A percentile compares a stretch with the other conserved stretches of the same genome.
phyloP scores from a whole-genome alignment of 2,329 filamentous ascomycete genomes.

The Dendryphion nanum region DNA sequence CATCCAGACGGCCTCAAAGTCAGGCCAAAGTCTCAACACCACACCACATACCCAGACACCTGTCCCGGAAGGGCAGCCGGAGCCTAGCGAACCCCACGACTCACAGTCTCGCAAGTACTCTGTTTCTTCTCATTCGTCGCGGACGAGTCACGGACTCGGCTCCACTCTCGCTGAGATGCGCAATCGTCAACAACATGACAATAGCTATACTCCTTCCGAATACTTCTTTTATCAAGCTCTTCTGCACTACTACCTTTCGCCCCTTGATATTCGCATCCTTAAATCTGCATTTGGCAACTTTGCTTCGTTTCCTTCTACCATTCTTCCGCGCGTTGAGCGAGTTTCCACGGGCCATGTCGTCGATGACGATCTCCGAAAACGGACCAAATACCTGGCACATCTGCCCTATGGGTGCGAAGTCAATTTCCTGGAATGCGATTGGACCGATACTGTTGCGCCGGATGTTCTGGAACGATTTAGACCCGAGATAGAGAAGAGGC shows the following conservation, averaged over 20 bases:
- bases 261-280: constrained; percentile 87
- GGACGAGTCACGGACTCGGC: constrained; percentile 33
- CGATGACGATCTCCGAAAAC: constrained; percentile 78
- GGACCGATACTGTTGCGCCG: constrained; percentile 81
- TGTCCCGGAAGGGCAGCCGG: constrained; percentile 5
- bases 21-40: constrained; percentile 40
- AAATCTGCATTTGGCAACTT: constrained; percentile 87
- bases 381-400: constrained; percentile 83
- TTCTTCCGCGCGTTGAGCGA: constrained; percentile 83
- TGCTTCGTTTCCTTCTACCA: constrained; percentile 76
- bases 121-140: constrained; percentile 29
- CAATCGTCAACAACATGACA: constrained; percentile 45
- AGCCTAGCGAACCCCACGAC: background rate
- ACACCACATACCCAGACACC: constrained; percentile 11
- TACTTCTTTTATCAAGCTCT: constrained; percentile 89
- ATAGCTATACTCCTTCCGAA: constrained; percentile 48
- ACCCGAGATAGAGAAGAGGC: constrained; percentile 71
- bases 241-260: constrained; percentile 84
- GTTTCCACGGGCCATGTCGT: constrained; percentile 85
- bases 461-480: constrained; percentile 74
- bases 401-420: constrained; percentile 89
- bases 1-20: constrained; percentile 48
- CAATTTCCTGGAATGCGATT: constrained; percentile 89
- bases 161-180: constrained; percentile 47
- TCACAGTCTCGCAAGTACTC: constrained; percentile 24